Evolutionary conservation across 495 filamentous ascomycete genomes (phyloP).

Genomic region (Darksidea phi): DNA sequence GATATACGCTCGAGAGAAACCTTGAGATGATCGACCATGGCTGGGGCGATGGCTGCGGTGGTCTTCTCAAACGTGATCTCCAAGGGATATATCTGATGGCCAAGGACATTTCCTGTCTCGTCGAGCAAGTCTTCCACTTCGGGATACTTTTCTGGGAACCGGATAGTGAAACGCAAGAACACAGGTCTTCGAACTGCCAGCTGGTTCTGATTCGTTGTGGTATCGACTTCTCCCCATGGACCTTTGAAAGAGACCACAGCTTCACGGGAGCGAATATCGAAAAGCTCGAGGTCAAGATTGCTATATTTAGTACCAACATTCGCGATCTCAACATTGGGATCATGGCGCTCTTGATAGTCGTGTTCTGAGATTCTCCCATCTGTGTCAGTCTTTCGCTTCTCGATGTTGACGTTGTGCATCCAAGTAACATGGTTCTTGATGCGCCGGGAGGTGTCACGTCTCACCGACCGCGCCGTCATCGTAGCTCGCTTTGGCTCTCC

Average conservation of each 20-base stretch:
- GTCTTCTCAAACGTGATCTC: conserved; percentile 72
- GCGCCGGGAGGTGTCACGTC: conserved; percentile 55
- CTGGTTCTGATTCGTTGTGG: background rate
- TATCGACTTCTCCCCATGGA: conserved; percentile 67
- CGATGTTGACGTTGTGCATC: conserved; percentile 92
- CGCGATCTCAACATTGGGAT: conserved; percentile 82
- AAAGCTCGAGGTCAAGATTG: conserved; percentile 84
- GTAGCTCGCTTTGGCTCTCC: conserved; percentile 38
- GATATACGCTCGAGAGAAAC: conserved; percentile 30
- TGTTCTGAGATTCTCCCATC: conserved; percentile 18
- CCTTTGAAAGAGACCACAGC: conserved; percentile 77
- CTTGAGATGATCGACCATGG: conserved; percentile 61
- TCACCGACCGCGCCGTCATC: conserved; percentile 62
- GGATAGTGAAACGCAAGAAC: conserved; percentile 75
- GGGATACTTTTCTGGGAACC: conserved; percentile 78
- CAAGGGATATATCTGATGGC: conserved; percentile 52
- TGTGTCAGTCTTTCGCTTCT: conserved; percentile 46
- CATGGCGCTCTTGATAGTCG: conserved; percentile 65
- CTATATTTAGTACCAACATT: conserved; percentile 77
- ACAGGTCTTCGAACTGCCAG: conserved; percentile 58
- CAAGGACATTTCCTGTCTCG: background rate
- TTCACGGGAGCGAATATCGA: conserved; percentile 72
- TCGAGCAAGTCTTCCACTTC: conserved; percentile 39
- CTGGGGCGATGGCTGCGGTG: conserved; percentile 65
- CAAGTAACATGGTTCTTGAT: conserved; percentile 79